phyloP scores from a whole-genome alignment of 129 eudicot species.

The Flaveria trinervia region DNA sequence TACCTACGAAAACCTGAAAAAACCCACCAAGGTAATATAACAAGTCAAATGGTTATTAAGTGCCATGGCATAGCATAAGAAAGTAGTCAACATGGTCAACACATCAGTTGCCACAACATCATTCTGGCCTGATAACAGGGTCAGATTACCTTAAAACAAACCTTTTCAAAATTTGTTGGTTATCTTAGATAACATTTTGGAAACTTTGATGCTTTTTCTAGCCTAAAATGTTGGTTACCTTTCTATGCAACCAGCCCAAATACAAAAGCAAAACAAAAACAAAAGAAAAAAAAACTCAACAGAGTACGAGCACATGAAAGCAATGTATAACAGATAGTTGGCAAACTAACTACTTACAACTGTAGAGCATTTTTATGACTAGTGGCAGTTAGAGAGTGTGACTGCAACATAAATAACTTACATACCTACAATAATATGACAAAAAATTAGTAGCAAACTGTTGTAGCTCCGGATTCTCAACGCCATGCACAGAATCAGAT shows the following conservation, averaged over 20 bases:
- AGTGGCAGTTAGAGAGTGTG: conserved; percentile 9
- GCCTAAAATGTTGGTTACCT: neutral
- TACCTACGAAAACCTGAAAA: neutral
- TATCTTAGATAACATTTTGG: neutral
- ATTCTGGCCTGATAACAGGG: neutral
- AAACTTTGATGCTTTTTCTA: neutral
- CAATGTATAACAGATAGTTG: neutral
- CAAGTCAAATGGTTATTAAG: neutral
- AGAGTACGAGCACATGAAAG: conserved; percentile 8
- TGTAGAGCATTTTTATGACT: neutral
- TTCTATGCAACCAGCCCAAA: conserved; percentile 1
- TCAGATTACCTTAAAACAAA: neutral
- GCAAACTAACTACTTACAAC: conserved; percentile 14
- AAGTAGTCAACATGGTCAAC: neutral
- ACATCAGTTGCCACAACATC: neutral
- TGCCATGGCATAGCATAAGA: neutral
- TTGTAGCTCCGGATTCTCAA: conserved; percentile 52
- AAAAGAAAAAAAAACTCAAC: neutral
- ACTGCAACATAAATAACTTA: neutral
- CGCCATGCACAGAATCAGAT: conserved; percentile 31
- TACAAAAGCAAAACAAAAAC: neutral
- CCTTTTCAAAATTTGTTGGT: neutral
- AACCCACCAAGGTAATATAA: neutral
- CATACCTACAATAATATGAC: conserved; percentile 85
- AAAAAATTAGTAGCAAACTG: conserved; percentile 72